Base-by-base conservation (phyloP, 768 basidiomycete species). In the Boletus vermiculosoides region DNA sequence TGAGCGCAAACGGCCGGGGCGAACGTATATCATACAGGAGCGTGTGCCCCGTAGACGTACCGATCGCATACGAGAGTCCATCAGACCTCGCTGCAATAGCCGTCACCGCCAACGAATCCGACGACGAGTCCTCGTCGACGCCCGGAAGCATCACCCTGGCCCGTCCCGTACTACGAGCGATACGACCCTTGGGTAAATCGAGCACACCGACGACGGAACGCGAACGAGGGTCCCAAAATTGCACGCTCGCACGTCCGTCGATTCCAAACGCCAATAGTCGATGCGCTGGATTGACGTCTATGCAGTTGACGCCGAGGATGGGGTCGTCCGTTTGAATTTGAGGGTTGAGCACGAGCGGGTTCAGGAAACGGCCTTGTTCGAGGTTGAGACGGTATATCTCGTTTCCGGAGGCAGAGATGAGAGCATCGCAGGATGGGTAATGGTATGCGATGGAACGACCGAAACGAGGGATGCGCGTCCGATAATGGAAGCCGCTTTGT, bases 181-280 rank as follows among this genome's bases (percentile, higher is more conserved):
- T 74, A 45, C 82, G 76, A 34, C 74, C 74, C 37, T 72, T 69
- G 6, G 88, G 92, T 22, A 94, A 66, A 25, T 76, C 71, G 37
- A 97, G 77, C 4, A 83, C 73, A 0, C 92, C 94, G 0, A 93
- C 90, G 30, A 82, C 73, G 0, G 84, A 76, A 16, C 95, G 79
- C 31, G 93, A 92, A 45, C 97, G 82, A 5, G 87, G 91, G 73
- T 99, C 97, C 94, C 95, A 99, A 66, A 99, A 92, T 71, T 98
- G 94, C 41, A 94, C 90, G 4, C 88, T 84, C 18, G 93, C 91
- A 57, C 82, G 81, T 4, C 90, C 92, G 57, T 98, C 95, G 3
- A 93, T 76, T 5, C 95, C 97, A 65, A 98, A 94, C 4, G 87
- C 85, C 63, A 94, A 81, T 1, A 98, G 77, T 31, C 95, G 92